phyloP scores from a whole-genome alignment of 2,329 filamentous ascomycete genomes.

The Ophiosphaerella korrae region DNA sequence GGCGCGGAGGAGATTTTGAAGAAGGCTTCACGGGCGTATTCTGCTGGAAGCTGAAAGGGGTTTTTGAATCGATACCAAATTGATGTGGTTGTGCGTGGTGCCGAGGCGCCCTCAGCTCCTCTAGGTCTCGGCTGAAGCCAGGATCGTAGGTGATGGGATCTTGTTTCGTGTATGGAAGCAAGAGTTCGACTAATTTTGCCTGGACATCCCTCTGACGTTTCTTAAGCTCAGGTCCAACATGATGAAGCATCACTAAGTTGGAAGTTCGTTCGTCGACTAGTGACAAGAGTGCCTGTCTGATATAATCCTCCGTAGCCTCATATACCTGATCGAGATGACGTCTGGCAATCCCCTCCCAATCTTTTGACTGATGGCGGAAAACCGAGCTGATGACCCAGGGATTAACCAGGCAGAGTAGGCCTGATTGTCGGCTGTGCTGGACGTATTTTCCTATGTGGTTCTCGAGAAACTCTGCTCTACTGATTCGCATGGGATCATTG shows the following conservation, averaged over 20 bases:
- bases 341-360: slow-evolving; percentile 24
- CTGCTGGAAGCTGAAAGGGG: not conserved
- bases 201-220: slow-evolving; percentile 11
- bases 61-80: not conserved
- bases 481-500: slow-evolving; percentile 11
- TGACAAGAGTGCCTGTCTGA: slow-evolving; percentile 16
- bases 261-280: slow-evolving; percentile 24
- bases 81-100: not conserved
- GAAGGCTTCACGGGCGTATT: not conserved
- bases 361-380: slow-evolving; percentile 27
- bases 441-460: slow-evolving; percentile 19
- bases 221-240: slow-evolving; percentile 25
- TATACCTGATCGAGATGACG: slow-evolving; percentile 24
- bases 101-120: slow-evolving; percentile 18
- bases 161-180: slow-evolving; percentile 22
- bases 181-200: slow-evolving; percentile 28
- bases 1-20: slow-evolving; percentile 3
- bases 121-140: slow-evolving; percentile 20
- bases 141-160: slow-evolving; percentile 33
- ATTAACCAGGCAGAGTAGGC: slow-evolving; percentile 29
- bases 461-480: slow-evolving; percentile 20
- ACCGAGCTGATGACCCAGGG: slow-evolving; percentile 26
- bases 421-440: slow-evolving; percentile 22
- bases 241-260: slow-evolving; percentile 19
- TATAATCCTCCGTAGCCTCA: slow-evolving; percentile 20